Conservation (phyloP, 768 basidiomycete species). For the Leccinum truebloodii region DNA sequence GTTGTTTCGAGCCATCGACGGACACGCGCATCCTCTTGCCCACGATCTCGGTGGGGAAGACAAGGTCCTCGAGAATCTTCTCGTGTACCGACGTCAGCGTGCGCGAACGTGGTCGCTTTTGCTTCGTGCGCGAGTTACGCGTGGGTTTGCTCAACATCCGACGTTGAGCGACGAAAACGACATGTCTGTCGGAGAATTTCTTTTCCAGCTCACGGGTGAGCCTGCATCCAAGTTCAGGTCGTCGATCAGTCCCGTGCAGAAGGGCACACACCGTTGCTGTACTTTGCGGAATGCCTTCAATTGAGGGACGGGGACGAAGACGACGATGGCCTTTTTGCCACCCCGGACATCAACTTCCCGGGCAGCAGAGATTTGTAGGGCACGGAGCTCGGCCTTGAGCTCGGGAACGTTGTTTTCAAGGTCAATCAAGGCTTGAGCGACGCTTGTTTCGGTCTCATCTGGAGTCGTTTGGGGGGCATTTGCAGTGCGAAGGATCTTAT, state of each 20-base stretch:
- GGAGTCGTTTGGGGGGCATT: slow-evolving; percentile 90
- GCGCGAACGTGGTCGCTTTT: slow-evolving; percentile 96
- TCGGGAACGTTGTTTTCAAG: slow-evolving; percentile 98
- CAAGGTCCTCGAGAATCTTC: slow-evolving; percentile 97
- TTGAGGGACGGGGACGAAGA: slow-evolving; percentile 97
- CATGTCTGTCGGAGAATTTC: slow-evolving; percentile 99
- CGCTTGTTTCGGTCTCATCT: slow-evolving; percentile 86
- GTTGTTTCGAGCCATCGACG: slow-evolving; percentile 91
- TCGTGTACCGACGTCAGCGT: slow-evolving; percentile 98
- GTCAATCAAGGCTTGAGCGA: slow-evolving; percentile 96
- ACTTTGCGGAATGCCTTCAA: slow-evolving; percentile 98
- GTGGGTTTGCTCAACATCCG: slow-evolving; percentile 98
- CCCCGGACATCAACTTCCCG: slow-evolving; percentile 99
- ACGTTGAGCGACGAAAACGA: slow-evolving; percentile 98
- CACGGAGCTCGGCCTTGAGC: slow-evolving; percentile 94
- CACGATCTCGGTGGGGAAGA: slow-evolving; percentile 98
- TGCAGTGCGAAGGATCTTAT: slow-evolving; percentile 95
- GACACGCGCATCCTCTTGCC: slow-evolving; percentile 96
- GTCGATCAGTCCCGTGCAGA: not conserved
- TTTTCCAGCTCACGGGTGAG: slow-evolving; percentile 99
- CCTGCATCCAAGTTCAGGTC: slow-evolving; percentile 44
- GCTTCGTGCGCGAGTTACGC: slow-evolving; percentile 87
- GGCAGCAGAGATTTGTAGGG: slow-evolving; percentile 96
- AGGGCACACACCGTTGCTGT: slow-evolving; percentile 73
- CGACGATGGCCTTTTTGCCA: slow-evolving; percentile 98